phyloP scores from a whole-genome alignment of 2,329 filamentous ascomycete species.

The Diaporthe vexans region DNA sequence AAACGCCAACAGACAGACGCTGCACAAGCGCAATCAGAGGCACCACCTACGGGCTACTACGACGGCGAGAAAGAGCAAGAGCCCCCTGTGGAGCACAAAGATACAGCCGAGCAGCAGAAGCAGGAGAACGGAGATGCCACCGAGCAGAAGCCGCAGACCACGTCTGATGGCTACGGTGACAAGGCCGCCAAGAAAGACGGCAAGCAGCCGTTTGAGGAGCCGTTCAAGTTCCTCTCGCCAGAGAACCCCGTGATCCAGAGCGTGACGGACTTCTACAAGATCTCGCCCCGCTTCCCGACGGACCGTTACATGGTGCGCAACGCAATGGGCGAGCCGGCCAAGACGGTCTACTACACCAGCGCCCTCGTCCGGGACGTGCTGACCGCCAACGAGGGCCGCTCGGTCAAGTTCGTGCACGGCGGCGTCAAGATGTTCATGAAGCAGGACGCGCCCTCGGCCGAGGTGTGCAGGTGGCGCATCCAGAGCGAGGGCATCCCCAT shows the following conservation, averaged over 20 bases:
- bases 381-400: slow-evolving; percentile 86
- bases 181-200: slow-evolving; percentile 57
- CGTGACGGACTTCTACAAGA: slow-evolving; percentile 87
- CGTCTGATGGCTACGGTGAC: slow-evolving; percentile 43
- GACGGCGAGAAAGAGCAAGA: slow-evolving; percentile 37
- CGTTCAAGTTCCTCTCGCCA: slow-evolving; percentile 89
- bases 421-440: slow-evolving; percentile 99
- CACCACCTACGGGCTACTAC: slow-evolving; percentile 37
- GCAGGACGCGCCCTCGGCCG: slow-evolving; percentile 89
- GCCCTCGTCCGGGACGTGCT: slow-evolving; percentile 88
- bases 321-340: slow-evolving; percentile 86
- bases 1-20: slow-evolving; percentile 42
- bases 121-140: slow-evolving; percentile 37
- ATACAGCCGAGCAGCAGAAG: slow-evolving; percentile 18
- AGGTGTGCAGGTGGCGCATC: slow-evolving; percentile 94
- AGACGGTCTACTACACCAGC: slow-evolving; percentile 97
- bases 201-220: slow-evolving; percentile 80
- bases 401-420: slow-evolving; percentile 95
- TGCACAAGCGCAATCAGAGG: slow-evolving; percentile 41
- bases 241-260: slow-evolving; percentile 81
- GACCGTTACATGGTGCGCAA: slow-evolving; percentile 98
- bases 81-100: slow-evolving; percentile 31
- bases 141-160: slow-evolving; percentile 43
- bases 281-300: slow-evolving; percentile 86
- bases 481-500: slow-evolving; percentile 95